A percentile compares a stretch with the other conserved stretches of the same genome.
Conservation (phyloP, 208 protist genomes). For the Endotrypanum monterogeii region DNA sequence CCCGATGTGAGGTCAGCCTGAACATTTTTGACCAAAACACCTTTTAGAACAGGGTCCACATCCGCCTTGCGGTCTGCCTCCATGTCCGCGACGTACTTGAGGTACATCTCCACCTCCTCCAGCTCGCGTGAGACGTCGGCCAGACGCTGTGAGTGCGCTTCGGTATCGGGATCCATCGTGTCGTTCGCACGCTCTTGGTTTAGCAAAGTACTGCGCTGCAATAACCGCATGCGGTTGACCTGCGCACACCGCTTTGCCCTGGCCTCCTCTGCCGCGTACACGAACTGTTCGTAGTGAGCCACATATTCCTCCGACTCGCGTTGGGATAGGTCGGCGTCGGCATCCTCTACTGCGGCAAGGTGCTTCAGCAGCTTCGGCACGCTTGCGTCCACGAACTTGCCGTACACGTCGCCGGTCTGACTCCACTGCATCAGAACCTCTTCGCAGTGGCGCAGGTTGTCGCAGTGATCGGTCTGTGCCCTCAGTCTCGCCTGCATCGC, state of each 20-base stretch:
- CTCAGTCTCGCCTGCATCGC: slow-evolving; percentile 45
- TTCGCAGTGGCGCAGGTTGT: slow-evolving; percentile 58
- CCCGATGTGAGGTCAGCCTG: slow-evolving; percentile 4
- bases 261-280: slow-evolving; percentile 77
- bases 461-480: slow-evolving; percentile 44
- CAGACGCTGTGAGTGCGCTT: slow-evolving; percentile 40
- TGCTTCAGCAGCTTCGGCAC: slow-evolving; percentile 91
- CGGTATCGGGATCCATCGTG: slow-evolving; percentile 65
- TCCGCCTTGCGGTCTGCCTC: slow-evolving; percentile 64
- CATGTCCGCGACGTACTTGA: slow-evolving; percentile 61
- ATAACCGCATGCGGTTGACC: slow-evolving; percentile 63
- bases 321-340: slow-evolving; percentile 61
- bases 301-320: slow-evolving; percentile 79
- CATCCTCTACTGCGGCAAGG: slow-evolving; percentile 84
- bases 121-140: slow-evolving; percentile 49
- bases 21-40: slow-evolving; percentile 51
- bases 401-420: slow-evolving; percentile 58
- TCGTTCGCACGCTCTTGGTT: slow-evolving; percentile 51
- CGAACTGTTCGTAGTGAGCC: slow-evolving; percentile 72
- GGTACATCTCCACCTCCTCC: slow-evolving; percentile 69
- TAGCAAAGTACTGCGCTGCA: slow-evolving; percentile 47
- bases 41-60: slow-evolving; percentile 71
- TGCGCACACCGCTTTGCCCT: slow-evolving; percentile 69
- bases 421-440: slow-evolving; percentile 52
- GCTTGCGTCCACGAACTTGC: slow-evolving; percentile 86